These are phyloP conservation scores for Staphylotrichum longicolle DNA, from an alignment of 495 filamentous ascomycete species.

Conservation along the genomic window DNA sequence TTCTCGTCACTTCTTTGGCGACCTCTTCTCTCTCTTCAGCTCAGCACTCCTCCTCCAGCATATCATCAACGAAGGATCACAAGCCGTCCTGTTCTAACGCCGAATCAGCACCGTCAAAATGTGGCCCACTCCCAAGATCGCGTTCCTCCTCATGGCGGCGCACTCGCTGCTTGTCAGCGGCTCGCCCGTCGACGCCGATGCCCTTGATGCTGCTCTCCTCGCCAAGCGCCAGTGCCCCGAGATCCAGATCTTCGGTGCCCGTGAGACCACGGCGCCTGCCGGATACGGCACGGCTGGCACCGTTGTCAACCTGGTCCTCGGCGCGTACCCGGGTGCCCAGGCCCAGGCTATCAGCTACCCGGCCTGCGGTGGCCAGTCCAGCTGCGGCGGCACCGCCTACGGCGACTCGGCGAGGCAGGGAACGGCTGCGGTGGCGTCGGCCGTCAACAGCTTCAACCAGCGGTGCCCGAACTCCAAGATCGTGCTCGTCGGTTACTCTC, in stretches of 20 bases:
- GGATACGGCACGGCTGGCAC: conserved; percentile 55
- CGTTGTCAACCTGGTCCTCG: conserved; percentile 54
- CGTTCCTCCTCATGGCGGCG: conserved; percentile 30
- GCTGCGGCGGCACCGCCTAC: conserved; percentile 53
- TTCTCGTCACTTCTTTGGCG: no score
- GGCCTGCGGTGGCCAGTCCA: conserved; percentile 50
- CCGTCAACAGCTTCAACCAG: conserved; percentile 53
- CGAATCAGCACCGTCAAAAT: conserved; percentile 22
- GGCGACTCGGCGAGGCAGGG: conserved; percentile 52
- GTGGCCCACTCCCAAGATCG: conserved; percentile 35
- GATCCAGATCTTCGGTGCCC: conserved; percentile 62
- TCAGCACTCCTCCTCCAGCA: not conserved
- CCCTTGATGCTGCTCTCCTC: conserved; percentile 19
- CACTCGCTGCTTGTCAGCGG: conserved; percentile 33
- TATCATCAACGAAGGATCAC: not conserved
- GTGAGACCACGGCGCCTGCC: conserved; percentile 57
- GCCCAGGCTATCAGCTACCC: conserved; percentile 53
- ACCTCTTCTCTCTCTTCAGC: not conserved
- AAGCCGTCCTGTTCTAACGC: not conserved
- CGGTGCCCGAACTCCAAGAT: conserved; percentile 56
- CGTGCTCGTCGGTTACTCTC: conserved; percentile 63
- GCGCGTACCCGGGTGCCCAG: conserved; percentile 55
- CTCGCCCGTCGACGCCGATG: conserved; percentile 27
- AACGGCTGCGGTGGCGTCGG: conserved; percentile 50
- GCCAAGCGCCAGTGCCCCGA: conserved; percentile 43